phyloP scores from a whole-genome alignment of 2,329 filamentous ascomycete species.

The Phaeosphaeria sp. region DNA sequence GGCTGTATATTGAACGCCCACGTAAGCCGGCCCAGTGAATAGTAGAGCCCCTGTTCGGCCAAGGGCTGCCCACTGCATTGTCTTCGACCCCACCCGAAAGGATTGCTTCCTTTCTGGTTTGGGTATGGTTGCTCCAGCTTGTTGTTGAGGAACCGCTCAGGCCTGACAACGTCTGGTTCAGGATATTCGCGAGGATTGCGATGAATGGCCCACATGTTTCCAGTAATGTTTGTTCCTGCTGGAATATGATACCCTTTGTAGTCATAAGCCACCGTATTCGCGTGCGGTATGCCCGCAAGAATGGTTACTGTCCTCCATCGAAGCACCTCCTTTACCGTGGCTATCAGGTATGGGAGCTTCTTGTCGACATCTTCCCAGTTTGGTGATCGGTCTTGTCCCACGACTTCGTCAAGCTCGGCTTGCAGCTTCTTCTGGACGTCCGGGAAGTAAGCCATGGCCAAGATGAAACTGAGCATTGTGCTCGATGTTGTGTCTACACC shows the following conservation, averaged over 20 bases:
- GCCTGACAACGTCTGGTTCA: background rate
- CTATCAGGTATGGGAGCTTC: background rate
- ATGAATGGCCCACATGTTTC: constrained; percentile 1
- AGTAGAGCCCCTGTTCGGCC: background rate
- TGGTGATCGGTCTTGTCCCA: constrained; percentile 6
- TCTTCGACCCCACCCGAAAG: background rate
- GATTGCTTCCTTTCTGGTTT: background rate
- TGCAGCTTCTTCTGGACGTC: constrained; percentile 6
- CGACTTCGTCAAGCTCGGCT: constrained; percentile 1
- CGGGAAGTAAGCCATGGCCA: constrained; percentile 8
- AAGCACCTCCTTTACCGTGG: background rate
- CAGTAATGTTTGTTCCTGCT: background rate
- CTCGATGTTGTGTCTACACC: constrained; percentile 41
- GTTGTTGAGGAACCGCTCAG: background rate
- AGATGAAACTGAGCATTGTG: constrained; percentile 8
- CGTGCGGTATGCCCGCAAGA: background rate
- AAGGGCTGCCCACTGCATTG: background rate
- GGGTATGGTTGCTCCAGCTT: background rate
- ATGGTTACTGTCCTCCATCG: background rate
- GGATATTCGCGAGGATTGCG: background rate
- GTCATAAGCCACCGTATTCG: background rate
- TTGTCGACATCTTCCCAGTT: constrained; percentile 1
- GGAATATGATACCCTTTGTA: background rate
- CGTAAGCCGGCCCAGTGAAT: background rate
- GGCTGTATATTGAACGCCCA: background rate